These are phyloP conservation scores for Punica granatum DNA, from an alignment of 345 rosid species.

Conservation along the genomic window DNA sequence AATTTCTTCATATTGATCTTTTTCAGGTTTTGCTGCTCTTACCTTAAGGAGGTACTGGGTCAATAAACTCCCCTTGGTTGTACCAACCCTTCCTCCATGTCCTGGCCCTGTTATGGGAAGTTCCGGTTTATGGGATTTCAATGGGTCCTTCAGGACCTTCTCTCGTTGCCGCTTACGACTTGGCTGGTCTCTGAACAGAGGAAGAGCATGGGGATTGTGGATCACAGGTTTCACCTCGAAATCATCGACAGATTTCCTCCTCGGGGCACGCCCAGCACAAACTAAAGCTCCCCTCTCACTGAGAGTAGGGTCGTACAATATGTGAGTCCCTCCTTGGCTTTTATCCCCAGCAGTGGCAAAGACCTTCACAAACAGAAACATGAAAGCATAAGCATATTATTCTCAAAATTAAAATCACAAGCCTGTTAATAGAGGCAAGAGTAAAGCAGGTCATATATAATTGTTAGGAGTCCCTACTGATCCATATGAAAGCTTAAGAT, in stretches of 20 bases:
- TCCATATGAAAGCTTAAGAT: background rate
- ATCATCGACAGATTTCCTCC: constrained; percentile 92
- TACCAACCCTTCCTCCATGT: constrained; percentile 87
- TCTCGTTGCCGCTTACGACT: constrained; percentile 96
- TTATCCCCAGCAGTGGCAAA: constrained; percentile 89
- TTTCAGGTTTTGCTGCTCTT: constrained; percentile 5
- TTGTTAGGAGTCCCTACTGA: background rate
- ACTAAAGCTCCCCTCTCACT: constrained; percentile 96
- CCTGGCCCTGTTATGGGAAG: constrained; percentile 94
- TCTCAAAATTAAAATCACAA: background rate
- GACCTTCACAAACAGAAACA: constrained; percentile 25
- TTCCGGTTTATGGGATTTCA: constrained; percentile 90
- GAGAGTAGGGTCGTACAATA: constrained; percentile 73
- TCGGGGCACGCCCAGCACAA: constrained; percentile 92
- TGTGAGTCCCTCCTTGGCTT: constrained; percentile 81
- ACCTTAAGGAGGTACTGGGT: constrained; percentile 98
- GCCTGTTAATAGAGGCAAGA: background rate
- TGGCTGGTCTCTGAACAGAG: constrained; percentile 94
- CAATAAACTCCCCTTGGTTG: constrained; percentile 79
- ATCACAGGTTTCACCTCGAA: constrained; percentile 77
- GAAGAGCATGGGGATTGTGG: constrained; percentile 95
- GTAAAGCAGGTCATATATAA: background rate
- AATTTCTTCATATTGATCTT: background rate
- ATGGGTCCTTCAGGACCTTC: constrained; percentile 83
- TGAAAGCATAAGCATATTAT: background rate